Conservation (phyloP, 2,329 filamentous ascomycete genomes). For the Aspergillus pseudoglaucus region DNA sequence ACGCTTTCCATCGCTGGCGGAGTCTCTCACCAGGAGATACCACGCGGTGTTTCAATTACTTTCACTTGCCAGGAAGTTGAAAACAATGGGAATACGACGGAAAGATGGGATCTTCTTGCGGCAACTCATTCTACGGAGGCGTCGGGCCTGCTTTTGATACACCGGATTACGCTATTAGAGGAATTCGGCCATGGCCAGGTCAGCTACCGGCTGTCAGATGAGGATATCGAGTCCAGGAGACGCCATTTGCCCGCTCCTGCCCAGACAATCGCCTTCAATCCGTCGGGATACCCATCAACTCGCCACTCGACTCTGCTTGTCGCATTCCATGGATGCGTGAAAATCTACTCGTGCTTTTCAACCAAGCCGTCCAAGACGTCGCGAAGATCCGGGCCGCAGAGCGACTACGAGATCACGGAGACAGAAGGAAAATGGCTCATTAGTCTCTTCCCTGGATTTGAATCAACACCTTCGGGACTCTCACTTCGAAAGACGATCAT, state of each 20-base stretch:
- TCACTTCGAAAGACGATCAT: conserved; percentile 38
- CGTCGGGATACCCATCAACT: conserved; percentile 45
- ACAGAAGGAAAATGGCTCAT: conserved; percentile 39
- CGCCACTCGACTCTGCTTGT: conserved; percentile 52
- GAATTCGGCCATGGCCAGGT: conserved; percentile 11
- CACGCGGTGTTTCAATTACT: conserved; percentile 47
- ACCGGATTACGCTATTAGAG: conserved; percentile 35
- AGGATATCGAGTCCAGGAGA: conserved; percentile 40
- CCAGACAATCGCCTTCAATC: conserved; percentile 48
- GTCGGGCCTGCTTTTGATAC: conserved; percentile 39
- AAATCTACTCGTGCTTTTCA: conserved; percentile 52
- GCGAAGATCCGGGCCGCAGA: conserved; percentile 23
- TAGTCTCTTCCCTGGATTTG: conserved; percentile 38
- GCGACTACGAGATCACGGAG: conserved; percentile 26
- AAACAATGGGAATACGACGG: conserved; percentile 18
- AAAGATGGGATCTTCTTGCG: conserved; percentile 40
- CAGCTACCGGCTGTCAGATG: conserved; percentile 23
- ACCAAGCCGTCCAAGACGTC: conserved; percentile 19
- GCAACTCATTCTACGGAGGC: conserved; percentile 42
- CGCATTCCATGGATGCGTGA: conserved; percentile 50
- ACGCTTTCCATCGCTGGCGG: conserved; percentile 42
- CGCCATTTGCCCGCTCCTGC: conserved; percentile 46
- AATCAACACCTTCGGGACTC: conserved; percentile 21
- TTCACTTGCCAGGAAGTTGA: conserved; percentile 41
- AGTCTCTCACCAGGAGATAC: conserved; percentile 45